Evolutionary conservation across 441 rosid species (phyloP).

Genomic region (Euphorbia celastroides): DNA sequence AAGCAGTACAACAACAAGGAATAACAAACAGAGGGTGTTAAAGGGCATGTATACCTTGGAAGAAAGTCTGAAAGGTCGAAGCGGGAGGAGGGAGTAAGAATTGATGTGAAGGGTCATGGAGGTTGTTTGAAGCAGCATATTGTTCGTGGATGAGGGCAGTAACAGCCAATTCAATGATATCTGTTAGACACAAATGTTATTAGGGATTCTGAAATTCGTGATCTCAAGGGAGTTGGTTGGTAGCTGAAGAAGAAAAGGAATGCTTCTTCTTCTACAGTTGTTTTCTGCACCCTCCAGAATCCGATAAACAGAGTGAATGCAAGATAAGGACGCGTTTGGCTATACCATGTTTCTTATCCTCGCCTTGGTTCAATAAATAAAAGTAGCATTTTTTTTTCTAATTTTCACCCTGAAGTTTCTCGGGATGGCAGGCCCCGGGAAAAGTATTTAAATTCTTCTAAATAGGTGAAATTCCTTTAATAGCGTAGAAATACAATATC

Average conservation of each 20-base stretch:
- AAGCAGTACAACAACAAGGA: neutral
- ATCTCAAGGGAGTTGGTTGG: conserved; percentile 10
- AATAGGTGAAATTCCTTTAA: too few species aligned
- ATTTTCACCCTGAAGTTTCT: too few species aligned
- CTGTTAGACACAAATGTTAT: neutral
- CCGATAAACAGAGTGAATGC: too few species aligned
- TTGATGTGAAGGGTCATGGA: conserved; percentile 32
- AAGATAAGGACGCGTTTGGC: conserved; percentile 15
- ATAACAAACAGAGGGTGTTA: neutral
- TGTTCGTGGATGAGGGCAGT: neutral
- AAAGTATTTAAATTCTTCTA: too few species aligned
- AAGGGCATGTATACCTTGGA: conserved; percentile 35
- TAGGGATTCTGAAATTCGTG: neutral
- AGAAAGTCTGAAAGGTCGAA: conserved; percentile 32
- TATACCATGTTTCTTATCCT: neutral
- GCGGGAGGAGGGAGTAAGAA: conserved; percentile 23
- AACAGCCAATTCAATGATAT: too few species aligned
- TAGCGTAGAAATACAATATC: too few species aligned
- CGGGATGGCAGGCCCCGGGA: too few species aligned
- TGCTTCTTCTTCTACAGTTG: too few species aligned
- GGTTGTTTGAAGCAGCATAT: conserved; percentile 51
- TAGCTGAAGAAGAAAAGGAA: too few species aligned
- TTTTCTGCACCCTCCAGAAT: too few species aligned
- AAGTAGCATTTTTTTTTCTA: neutral
- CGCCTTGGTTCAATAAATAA: neutral